These are phyloP conservation scores for Sinapis alba DNA, from an alignment of 441 rosid species.

Conservation along the genomic window DNA sequence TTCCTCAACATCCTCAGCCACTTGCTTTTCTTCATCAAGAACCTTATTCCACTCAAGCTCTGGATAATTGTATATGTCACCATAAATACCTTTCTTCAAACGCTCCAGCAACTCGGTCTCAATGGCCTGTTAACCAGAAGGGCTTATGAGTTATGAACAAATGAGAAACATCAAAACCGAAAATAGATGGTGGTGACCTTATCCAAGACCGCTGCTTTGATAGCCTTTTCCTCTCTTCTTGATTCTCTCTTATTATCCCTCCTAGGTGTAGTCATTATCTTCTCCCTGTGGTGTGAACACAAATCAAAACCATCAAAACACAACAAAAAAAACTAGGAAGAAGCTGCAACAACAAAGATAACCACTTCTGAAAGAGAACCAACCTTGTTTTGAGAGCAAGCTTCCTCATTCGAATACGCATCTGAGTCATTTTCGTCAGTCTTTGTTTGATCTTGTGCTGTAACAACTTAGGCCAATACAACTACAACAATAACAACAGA, in stretches of 20 bases:
- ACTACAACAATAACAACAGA: constrained; percentile 37
- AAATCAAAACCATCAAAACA: not conserved
- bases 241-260: constrained; percentile 66
- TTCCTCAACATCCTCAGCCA: constrained; percentile 49
- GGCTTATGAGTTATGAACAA: constrained; percentile 2
- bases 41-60: constrained; percentile 45
- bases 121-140: constrained; percentile 53
- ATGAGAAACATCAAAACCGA: not conserved
- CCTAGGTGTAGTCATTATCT: constrained; percentile 65
- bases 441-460: constrained; percentile 85
- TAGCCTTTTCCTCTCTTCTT: constrained; percentile 83
- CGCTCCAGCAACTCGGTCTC: constrained; percentile 79
- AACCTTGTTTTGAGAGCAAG: constrained; percentile 87
- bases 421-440: constrained; percentile 91
- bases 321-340: not conserved
- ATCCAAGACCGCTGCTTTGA: constrained; percentile 71
- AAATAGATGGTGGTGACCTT: constrained; percentile 48
- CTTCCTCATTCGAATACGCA: constrained; percentile 92
- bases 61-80: constrained; percentile 70
- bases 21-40: constrained; percentile 49
- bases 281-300: constrained; percentile 55
- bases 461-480: constrained; percentile 81
- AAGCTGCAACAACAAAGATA: not conserved
- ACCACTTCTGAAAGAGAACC: constrained; percentile 12
- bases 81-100: constrained; percentile 64